Conservation (phyloP, 306 rosid species). For the Ormosia emarginata region DNA sequence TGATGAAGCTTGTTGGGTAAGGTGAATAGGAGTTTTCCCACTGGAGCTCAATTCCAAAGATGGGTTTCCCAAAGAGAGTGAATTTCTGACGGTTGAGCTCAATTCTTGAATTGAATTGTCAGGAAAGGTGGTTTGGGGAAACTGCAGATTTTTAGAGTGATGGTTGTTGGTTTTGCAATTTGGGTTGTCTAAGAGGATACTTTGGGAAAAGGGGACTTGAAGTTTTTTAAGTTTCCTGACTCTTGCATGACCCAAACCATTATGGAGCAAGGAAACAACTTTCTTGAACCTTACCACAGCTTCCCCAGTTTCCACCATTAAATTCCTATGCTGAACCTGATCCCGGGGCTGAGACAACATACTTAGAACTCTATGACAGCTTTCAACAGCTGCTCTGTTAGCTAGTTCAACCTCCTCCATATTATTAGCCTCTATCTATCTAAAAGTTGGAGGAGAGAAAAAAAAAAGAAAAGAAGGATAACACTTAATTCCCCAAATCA, state of each 20-base stretch:
- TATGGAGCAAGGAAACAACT: conserved; percentile 76
- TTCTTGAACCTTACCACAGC: conserved; percentile 83
- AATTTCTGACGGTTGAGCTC: conserved; percentile 39
- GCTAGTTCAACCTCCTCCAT: conserved; percentile 92
- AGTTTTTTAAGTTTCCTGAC: conserved; percentile 58
- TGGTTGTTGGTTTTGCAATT: conserved; percentile 38
- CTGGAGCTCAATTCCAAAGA: conserved; percentile 64
- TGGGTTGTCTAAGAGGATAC: conserved; percentile 67
- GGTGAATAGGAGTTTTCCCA: conserved; percentile 69
- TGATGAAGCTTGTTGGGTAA: conserved; percentile 48
- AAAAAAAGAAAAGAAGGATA: not conserved
- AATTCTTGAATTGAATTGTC: conserved; percentile 59
- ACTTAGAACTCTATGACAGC: conserved; percentile 73
- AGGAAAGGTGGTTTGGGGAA: conserved; percentile 45
- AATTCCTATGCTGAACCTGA: conserved; percentile 54
- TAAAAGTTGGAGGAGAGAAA: not conserved
- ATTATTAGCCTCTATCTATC: conserved; percentile 19
- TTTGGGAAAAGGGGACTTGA: conserved; percentile 56
- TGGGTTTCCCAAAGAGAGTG: conserved; percentile 55
- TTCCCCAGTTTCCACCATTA: conserved; percentile 76
- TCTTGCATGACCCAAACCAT: conserved; percentile 83
- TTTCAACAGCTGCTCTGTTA: conserved; percentile 73
- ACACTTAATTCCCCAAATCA: conserved; percentile 21
- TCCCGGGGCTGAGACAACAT: conserved; percentile 67
- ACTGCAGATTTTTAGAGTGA: conserved; percentile 39